phyloP scores from a whole-genome alignment of 73 alveolate species.

The Paramecium caudatum region DNA sequence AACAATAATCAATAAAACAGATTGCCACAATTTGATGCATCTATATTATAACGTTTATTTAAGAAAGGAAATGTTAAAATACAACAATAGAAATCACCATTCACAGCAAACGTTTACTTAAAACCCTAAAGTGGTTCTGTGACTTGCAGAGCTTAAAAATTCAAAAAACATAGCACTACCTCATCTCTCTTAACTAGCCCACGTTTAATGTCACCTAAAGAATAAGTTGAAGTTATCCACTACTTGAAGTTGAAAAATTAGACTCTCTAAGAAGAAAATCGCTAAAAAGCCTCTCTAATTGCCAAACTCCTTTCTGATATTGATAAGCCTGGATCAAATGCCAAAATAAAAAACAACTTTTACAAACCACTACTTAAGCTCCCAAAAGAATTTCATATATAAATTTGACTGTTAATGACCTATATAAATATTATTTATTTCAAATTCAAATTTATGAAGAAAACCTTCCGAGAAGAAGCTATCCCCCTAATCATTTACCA shows the following conservation, averaged over 20 bases:
- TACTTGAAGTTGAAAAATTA: background rate
- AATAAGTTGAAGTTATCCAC: background rate
- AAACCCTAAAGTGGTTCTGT: no score
- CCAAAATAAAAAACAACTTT: slow-evolving; percentile 4
- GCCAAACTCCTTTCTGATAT: background rate
- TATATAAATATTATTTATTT: slow-evolving; percentile 42
- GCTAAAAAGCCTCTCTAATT: background rate
- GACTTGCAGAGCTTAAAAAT: no score
- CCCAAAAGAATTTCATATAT: slow-evolving; percentile 63
- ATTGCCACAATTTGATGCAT: no score
- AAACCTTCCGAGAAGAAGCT: slow-evolving; percentile 55
- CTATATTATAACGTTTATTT: no score
- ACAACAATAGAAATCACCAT: no score
- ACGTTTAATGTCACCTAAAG: slow-evolving; percentile 13
- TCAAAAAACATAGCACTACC: background rate
- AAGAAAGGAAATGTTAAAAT: no score
- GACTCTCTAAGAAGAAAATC: background rate
- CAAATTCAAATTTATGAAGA: slow-evolving; percentile 66
- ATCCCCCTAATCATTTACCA: slow-evolving; percentile 42
- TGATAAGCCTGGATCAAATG: background rate
- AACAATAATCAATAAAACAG: no score
- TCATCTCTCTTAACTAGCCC: background rate
- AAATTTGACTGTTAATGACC: no score
- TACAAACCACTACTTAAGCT: slow-evolving; percentile 36
- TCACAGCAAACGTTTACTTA: no score